These are phyloP conservation scores for Leptographium wingfieldii DNA, from an alignment of 2,329 filamentous ascomycete genomes.

Conservation along the genomic window DNA sequence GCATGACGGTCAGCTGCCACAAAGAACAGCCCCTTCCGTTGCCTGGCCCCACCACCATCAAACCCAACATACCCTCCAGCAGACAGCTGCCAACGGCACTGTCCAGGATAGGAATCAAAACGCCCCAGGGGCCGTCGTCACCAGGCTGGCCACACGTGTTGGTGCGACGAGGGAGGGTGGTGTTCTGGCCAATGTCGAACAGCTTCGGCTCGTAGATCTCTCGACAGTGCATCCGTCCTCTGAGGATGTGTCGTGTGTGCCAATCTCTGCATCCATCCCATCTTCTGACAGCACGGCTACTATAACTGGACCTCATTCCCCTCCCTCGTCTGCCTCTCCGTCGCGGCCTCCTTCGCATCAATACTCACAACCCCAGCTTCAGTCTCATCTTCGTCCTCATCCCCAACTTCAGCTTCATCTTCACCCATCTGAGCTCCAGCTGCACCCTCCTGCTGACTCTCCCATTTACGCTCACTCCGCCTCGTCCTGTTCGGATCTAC, in stretches of 20 bases:
- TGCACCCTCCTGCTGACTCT: conserved; percentile 2
- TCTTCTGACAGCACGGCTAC: conserved; percentile 7
- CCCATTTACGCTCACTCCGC: not conserved
- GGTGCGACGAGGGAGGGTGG: not conserved
- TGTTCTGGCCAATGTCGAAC: conserved; percentile 16
- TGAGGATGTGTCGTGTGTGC: too few species aligned
- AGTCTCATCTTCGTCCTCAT: conserved; percentile 6
- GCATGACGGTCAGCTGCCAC: not conserved
- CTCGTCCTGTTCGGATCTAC: conserved; percentile 8
- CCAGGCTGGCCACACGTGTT: not conserved
- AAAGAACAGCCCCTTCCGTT: conserved; percentile 1
- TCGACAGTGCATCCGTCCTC: conserved; percentile 12
- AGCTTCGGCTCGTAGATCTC: conserved; percentile 20
- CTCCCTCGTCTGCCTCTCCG: not conserved
- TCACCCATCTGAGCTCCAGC: conserved; percentile 3
- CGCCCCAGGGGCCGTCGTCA: not conserved
- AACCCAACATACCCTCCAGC: not conserved
- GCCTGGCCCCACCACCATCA: not conserved
- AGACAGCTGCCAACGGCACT: not conserved
- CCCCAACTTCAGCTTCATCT: conserved; percentile 9
- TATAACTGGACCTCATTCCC: conserved; percentile 6
- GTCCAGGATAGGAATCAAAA: not conserved
- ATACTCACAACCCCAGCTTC: conserved; percentile 5
- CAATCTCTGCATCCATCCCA: not conserved
- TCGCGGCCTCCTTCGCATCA: conserved; percentile 1